phyloP scores from a whole-genome alignment of 305 asterid genomes.

The Ajuga reptans region DNA sequence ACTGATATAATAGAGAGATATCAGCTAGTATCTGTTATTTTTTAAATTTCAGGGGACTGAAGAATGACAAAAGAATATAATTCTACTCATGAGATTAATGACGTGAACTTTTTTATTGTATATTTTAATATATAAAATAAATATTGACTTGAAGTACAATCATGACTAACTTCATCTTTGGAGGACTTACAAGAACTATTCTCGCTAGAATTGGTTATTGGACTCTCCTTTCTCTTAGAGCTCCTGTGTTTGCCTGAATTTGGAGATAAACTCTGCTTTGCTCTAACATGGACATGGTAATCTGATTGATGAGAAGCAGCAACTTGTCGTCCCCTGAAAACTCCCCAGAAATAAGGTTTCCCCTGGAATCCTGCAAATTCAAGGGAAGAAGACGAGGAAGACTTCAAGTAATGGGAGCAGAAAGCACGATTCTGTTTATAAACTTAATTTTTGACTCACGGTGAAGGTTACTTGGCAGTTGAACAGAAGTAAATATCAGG shows the following conservation, averaged over 20 bases:
- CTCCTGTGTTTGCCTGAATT: slow-evolving; percentile 27
- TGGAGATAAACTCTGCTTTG: slow-evolving; percentile 20
- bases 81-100: background rate
- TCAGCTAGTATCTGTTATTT: background rate
- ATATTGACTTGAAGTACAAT: background rate
- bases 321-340: slow-evolving; percentile 30
- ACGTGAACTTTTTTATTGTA: background rate
- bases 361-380: slow-evolving; percentile 39
- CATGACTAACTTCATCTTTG: background rate
- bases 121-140: background rate
- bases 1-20: background rate
- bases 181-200: slow-evolving; percentile 29
- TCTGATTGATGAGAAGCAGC: slow-evolving; percentile 20
- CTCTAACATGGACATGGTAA: slow-evolving; percentile 10
- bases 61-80: background rate
- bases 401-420: background rate
- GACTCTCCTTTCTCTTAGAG: slow-evolving; percentile 20
- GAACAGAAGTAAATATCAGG: slow-evolving; percentile 45
- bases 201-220: slow-evolving; percentile 23
- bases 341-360: slow-evolving; percentile 51
- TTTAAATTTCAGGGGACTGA: no score
- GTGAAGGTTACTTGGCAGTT: slow-evolving; percentile 36
- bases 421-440: background rate
- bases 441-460: slow-evolving; percentile 30
- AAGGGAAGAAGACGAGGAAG: background rate